Base-by-base conservation (phyloP, 1,284 basidiomycete species). In the Trametes pubescens region DNA sequence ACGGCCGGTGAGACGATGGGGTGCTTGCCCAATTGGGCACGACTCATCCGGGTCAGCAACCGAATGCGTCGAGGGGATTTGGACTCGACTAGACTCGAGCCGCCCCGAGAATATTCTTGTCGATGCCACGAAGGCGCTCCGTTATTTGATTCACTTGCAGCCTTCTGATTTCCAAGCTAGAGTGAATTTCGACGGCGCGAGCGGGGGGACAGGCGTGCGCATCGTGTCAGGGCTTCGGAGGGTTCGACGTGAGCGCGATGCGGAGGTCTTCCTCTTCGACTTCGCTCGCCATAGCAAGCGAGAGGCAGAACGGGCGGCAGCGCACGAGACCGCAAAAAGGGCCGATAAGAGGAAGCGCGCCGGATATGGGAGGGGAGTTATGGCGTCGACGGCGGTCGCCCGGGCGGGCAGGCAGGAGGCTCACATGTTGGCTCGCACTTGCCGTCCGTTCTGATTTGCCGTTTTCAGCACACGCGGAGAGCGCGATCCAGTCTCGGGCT, bases 91-190 rank as follows among this genome's bases (percentile, higher is more conserved):
- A 35, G 61, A 48, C 57, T 58, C 48, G 57, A 49, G 40, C 18
- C 37, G 37, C 46, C 47, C 62, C 43, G 53, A 60, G 59, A 65
- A 62, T 38, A 44, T 62, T 63, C 58, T 35, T 24, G 35, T 49
- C 44, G 57, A 57, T n/a, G 32, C 46, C 48, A 55, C 40, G 51
- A 58, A 61, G 57, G 64, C 67, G 67, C 62, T 62, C 64, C 60
- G 62, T 34, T 54, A 63, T 64, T 59, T 63, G 64, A 58, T 65
- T 57, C 59, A 59, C 61, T 61, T 46, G 22, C 44, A 48, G 61
- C 55, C 57, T 68, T 68, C 66, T 68, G 67, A 68, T 68, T 59
- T 63, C 64, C 58, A 59, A 58, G 59, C 49, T 57, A 24, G 64
- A 57, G 34, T 64, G 56, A 48, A 51, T 51, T 51, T 61, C 18